These are phyloP conservation scores for Eucommia ulmoides DNA, from an alignment of 257 asterid genomes.

Conservation along the genomic window DNA sequence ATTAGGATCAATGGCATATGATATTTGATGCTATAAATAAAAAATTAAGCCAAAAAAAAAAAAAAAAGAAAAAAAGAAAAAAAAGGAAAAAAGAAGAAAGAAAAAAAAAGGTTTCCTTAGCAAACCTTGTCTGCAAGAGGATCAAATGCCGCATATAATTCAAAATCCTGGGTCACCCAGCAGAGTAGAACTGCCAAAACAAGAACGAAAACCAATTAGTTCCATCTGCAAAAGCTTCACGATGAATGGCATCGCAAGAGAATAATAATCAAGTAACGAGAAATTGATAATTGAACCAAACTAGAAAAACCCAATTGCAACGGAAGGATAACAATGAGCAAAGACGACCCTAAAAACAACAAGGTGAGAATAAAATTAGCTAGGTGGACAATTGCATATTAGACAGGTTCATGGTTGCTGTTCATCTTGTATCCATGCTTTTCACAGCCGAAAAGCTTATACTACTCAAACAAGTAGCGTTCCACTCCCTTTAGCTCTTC, in stretches of 20 bases:
- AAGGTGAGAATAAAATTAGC: too few species aligned
- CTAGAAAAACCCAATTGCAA: background rate
- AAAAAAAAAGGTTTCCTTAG: too few species aligned
- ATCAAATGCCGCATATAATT: slow-evolving; percentile 94
- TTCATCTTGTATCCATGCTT: too few species aligned
- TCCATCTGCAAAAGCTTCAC: background rate
- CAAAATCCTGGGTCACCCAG: slow-evolving; percentile 97
- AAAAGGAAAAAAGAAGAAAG: too few species aligned
- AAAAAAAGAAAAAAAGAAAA: too few species aligned
- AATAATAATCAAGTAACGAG: background rate
- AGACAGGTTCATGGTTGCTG: too few species aligned
- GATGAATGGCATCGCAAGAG: too few species aligned
- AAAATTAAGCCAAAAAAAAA: too few species aligned
- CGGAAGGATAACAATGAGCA: background rate
- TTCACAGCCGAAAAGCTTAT: too few species aligned
- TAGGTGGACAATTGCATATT: too few species aligned
- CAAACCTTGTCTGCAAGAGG: slow-evolving; percentile 99
- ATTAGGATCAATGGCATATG: background rate
- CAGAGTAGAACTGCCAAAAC: slow-evolving; percentile 68
- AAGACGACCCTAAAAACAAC: background rate
- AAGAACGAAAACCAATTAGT: background rate
- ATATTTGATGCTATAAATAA: background rate
- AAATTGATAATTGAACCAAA: background rate
- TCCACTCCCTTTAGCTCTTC: too few species aligned
- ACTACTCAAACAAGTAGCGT: too few species aligned